Percentiles rank a stretch among this genome's conserved stretches.
phyloP scores from a whole-genome alignment of 2,329 filamentous ascomycete species.

The Pseudopithomyces maydicus region DNA sequence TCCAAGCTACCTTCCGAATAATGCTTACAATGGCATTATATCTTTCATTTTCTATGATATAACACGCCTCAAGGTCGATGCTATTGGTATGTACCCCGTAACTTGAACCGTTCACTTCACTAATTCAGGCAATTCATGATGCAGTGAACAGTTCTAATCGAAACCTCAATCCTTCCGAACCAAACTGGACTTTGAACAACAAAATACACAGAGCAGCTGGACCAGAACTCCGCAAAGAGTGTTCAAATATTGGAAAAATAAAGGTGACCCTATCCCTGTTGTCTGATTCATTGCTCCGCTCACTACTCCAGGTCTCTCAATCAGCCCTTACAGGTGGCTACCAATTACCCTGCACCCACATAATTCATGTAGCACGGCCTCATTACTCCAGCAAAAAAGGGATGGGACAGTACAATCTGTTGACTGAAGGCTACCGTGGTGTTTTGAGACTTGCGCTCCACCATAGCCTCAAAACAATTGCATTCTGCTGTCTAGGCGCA shows the following conservation, averaged over 20 bases:
- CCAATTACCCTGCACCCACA: slow-evolving; percentile 30
- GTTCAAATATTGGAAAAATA: slow-evolving; percentile 15
- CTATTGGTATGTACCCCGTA: slow-evolving; percentile 21
- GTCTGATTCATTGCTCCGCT: neutral
- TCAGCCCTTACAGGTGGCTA: slow-evolving; percentile 33
- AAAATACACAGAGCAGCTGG: slow-evolving; percentile 36
- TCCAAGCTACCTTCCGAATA: slow-evolving; percentile 35
- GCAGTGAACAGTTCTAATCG: slow-evolving; percentile 34
- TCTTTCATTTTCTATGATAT: slow-evolving; percentile 38
- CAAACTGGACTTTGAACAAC: slow-evolving; percentile 26
- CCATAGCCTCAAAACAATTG: slow-evolving; percentile 32
- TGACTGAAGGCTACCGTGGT: slow-evolving; percentile 39
- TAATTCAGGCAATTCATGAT: neutral
- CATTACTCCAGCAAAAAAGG: slow-evolving; percentile 24
- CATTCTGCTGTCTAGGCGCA: slow-evolving; percentile 39
- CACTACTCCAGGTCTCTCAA: slow-evolving; percentile 19
- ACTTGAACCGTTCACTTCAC: neutral
- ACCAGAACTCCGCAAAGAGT: slow-evolving; percentile 29
- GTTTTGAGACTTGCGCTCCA: slow-evolving; percentile 27
- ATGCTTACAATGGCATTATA: slow-evolving; percentile 35
- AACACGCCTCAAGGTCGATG: slow-evolving; percentile 39
- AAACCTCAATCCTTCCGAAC: slow-evolving; percentile 15
- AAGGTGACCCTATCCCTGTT: slow-evolving; percentile 1
- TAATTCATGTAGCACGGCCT: slow-evolving; percentile 40
- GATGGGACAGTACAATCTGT: slow-evolving; percentile 29